Base-by-base conservation (phyloP, 1,284 basidiomycete species). In the Clitocybe nebularis region DNA sequence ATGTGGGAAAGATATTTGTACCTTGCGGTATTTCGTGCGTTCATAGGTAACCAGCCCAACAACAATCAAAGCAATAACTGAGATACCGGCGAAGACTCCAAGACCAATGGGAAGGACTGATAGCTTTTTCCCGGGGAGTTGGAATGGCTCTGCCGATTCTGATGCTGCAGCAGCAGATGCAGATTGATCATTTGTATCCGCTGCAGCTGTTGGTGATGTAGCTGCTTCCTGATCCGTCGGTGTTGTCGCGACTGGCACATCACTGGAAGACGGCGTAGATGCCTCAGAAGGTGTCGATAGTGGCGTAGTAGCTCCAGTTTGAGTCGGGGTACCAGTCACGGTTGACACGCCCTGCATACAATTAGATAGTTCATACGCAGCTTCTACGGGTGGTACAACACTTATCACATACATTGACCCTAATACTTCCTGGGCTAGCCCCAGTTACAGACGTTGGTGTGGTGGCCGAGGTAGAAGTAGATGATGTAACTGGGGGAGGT, bases 41-140 rank as follows among this genome's bases (percentile, higher is more conserved):
- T 90, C 87, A 57, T 83, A 88, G 16, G 87, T 90, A 46, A 89
- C 87, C 56, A 88, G 66, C 40, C 75, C 81, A 48, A 91, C 84
- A n/a, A 85, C 79, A 49, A 84, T 79, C 52, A 91, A 61, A 14
- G 81, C 83, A 56, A 90, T 82, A 8, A 84, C 81, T 17, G 85
- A 86, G 47, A 91, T 83, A 51, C 84, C 87, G 35, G 83, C 86
- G 57, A 87, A 90, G 13, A 91, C 74, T 44, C 83, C 84, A 37
- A 91, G 70, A 52, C 88, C 88, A 49, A 90, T 80, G 0, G 88
- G 89, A 37, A 90, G 68, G 3, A 91, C 87, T 25, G 78, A 74
- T 16, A 91, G 56, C 44, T 72, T 71, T 63, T 79, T 84, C 17
- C 88, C 87, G 3, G 87, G 88, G 30, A 89, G 63, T 26, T 64